These are phyloP conservation scores for Theobroma cacao DNA, from an alignment of 345 rosid genomes.

Conservation along the genomic window DNA sequence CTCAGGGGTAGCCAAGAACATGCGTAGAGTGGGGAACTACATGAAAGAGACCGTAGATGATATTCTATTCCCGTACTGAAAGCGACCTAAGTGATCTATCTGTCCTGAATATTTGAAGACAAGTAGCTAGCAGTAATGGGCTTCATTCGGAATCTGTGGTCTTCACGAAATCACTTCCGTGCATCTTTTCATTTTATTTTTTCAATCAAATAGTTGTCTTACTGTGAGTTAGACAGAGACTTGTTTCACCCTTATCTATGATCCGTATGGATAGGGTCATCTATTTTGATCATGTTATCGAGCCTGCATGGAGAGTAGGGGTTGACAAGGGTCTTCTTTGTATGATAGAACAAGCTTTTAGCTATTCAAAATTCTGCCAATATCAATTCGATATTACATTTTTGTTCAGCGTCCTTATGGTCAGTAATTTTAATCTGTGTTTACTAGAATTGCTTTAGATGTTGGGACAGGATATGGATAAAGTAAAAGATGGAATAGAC, in stretches of 20 bases:
- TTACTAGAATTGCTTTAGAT: not conserved
- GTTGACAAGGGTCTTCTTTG: not conserved
- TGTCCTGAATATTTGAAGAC: not conserved
- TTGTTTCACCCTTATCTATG: no score
- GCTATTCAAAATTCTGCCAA: no score
- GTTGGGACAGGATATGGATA: not conserved
- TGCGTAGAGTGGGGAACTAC: slow-evolving; percentile 38
- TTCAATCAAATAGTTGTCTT: not conserved
- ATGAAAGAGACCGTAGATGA: slow-evolving; percentile 39
- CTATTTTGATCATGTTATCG: no score
- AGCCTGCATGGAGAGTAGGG: no score
- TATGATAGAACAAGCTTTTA: not conserved
- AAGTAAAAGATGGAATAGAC: not conserved
- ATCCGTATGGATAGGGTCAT: no score
- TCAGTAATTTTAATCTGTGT: not conserved
- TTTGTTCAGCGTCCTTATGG: not conserved
- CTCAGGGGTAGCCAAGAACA: slow-evolving; percentile 38
- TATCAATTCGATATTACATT: not conserved
- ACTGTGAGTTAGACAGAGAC: not conserved
- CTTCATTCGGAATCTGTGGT: not conserved
- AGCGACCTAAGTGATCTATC: slow-evolving; percentile 5
- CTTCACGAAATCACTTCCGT: not conserved
- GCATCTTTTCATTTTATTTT: not conserved
- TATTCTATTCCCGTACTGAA: slow-evolving; percentile 9
- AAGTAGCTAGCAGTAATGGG: slow-evolving; percentile 2